Percentiles rank a stretch among this genome's conserved stretches.
These are phyloP conservation scores for Geosiphon pyriformis DNA, from an alignment of 192 early-diverging fungal species.

Conservation along the genomic window DNA sequence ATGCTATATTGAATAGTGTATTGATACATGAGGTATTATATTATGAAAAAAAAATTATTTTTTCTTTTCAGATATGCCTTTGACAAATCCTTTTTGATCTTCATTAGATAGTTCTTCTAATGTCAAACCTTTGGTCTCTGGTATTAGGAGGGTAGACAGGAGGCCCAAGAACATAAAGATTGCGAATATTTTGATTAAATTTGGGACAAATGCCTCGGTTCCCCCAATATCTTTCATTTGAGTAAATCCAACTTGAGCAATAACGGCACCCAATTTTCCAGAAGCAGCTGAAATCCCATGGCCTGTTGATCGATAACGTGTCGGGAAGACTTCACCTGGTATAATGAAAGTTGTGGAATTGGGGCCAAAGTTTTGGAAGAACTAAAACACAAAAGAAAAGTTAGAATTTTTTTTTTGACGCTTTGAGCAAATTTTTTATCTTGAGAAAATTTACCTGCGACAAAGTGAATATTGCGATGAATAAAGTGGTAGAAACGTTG, in stretches of 20 bases:
- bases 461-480: conserved; percentile 16
- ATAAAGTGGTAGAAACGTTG: conserved; percentile 47
- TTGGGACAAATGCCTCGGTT: conserved; percentile 51
- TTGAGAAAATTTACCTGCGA: conserved; percentile 4
- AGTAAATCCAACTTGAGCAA: conserved; percentile 68
- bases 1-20: no score
- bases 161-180: conserved; percentile 72
- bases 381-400: conserved; percentile 57
- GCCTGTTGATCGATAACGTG: conserved; percentile 70
- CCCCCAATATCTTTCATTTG: conserved; percentile 68
- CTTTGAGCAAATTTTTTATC: not conserved
- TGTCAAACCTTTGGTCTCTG: conserved; percentile 73
- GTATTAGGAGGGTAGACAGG: conserved; percentile 56
- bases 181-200: conserved; percentile 67
- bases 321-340: conserved; percentile 79
- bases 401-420: not conserved
- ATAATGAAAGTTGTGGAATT: conserved; percentile 88
- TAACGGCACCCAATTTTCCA: conserved; percentile 74
- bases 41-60: no score
- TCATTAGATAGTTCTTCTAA: conserved; percentile 68
- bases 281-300: conserved; percentile 78
- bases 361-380: conserved; percentile 96
- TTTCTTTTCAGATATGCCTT: not conserved
- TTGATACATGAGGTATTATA: no score
- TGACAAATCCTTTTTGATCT: conserved; percentile 24